Percentiles rank a stretch among this genome's conserved stretches.
phyloP scores from a whole-genome alignment of 2,329 filamentous ascomycete species.

The Colletotrichum gloeosporioides region DNA sequence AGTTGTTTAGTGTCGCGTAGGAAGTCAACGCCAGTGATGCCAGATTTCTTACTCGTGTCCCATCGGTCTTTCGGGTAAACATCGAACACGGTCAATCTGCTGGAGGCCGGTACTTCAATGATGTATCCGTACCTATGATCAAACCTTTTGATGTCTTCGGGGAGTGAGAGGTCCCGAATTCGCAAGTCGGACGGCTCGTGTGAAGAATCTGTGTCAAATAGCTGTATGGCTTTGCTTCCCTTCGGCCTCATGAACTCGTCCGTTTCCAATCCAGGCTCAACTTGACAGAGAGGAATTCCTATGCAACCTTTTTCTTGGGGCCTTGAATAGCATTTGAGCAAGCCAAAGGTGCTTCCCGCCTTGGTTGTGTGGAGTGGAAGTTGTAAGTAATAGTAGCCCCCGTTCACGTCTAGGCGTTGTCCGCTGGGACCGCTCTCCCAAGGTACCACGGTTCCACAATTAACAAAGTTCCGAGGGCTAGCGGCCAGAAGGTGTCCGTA shows the following conservation, averaged over 20 bases:
- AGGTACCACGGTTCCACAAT: background rate
- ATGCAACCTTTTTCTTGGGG: background rate
- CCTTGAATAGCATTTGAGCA: background rate
- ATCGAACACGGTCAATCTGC: background rate
- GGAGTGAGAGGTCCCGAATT: background rate
- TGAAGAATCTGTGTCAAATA: background rate
- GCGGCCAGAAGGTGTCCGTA: background rate
- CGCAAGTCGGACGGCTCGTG: background rate
- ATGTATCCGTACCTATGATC: background rate
- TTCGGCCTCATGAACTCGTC: background rate
- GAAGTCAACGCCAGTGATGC: background rate
- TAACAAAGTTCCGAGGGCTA: background rate
- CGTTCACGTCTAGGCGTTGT: background rate
- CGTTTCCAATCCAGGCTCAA: background rate
- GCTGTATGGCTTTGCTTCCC: background rate
- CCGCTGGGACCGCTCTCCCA: background rate
- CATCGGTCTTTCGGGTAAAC: background rate
- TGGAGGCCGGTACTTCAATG: background rate
- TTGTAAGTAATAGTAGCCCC: background rate
- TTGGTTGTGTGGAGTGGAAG: background rate
- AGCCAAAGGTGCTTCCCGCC: background rate
- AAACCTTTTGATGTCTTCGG: background rate
- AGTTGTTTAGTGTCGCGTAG: background rate
- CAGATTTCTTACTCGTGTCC: rapidly evolving
- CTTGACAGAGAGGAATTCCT: background rate